These are phyloP conservation scores for Acacia melanoxylon DNA, from an alignment of 306 rosid species.

Conservation along the genomic window DNA sequence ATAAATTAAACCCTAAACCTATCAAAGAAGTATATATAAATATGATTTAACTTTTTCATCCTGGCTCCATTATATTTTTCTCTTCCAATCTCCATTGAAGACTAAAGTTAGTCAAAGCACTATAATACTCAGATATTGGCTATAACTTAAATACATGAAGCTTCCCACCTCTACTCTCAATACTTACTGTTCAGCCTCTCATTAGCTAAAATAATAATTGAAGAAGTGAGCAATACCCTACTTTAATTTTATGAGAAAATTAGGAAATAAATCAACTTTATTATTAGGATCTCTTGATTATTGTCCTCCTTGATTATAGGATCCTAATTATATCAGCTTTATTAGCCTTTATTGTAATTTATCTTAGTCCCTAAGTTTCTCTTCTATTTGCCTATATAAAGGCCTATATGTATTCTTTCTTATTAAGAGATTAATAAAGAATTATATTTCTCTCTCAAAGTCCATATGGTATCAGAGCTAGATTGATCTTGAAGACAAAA, in stretches of 20 bases:
- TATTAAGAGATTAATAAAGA: no score
- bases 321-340: no score
- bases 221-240: neutral
- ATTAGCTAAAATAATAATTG: neutral
- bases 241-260: neutral
- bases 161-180: neutral
- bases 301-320: no score
- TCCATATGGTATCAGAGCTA: no score
- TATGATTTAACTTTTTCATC: neutral
- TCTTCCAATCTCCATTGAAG: neutral
- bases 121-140: neutral
- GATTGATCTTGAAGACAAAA: no score
- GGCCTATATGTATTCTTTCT: no score
- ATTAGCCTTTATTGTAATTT: no score
- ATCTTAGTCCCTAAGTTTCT: no score
- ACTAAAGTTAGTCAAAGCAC: neutral
- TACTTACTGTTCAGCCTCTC: neutral
- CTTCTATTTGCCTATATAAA: no score
- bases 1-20: neutral
- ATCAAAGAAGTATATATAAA: neutral
- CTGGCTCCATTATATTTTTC: neutral
- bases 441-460: no score
- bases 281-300: no score
- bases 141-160: neutral
- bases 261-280: no score